Base-by-base conservation (phyloP, 192 early-diverging fungal genomes). In the Backusella parvicylindrica region DNA sequence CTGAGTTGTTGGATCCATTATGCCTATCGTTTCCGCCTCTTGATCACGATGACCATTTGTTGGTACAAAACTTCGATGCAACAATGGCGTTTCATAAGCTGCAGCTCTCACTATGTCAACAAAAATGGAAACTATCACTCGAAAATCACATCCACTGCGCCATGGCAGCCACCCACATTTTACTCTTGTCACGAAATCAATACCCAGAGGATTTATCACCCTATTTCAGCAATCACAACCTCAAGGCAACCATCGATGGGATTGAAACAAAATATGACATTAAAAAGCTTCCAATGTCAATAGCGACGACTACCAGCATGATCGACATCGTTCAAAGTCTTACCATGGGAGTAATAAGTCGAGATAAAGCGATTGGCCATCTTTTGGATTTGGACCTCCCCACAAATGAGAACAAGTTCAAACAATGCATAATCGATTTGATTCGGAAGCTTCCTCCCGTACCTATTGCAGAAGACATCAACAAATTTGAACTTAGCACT, bases 241-340 rank as follows among this genome's bases (percentile, higher is more conserved):
- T 64, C 35, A 6, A 33, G 18, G 38, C 72, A 73, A 41, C 64
- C 30, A 64, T 64, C 33, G 4, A 66, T 31, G 38, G 30, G n/a
- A 73, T 71, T 28, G 70, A 71, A 12, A 41, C 41, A 31, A 71
- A 53, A 37, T 68, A 74, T 74, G 73, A 41, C 8, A 64, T 74
- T 37, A 74, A 50, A 74, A 74, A 50, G 40, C 72, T 64, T 66
- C 63, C 13, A 31, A 30, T 74, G 35, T 23, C 63, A n/a, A 66
- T 74, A 35, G 64, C 64, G 3, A 66, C 38, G 35, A 66, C 65
- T n/a, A 64, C 64, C 64, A 74, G 40, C 37, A 66, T 49, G n/a
- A 18, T 74, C 37, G 65, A 18, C 31, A 67, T 66, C 63, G 38
- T 66, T 43, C 72, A 74, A 74, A 64, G 66, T 74, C 63, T 74